Percentiles rank a stretch among this genome's conserved stretches.
Evolutionary conservation across 176 grass and related monocot species (phyloP).

Genomic region (Dendrocalamus sinicus): DNA sequence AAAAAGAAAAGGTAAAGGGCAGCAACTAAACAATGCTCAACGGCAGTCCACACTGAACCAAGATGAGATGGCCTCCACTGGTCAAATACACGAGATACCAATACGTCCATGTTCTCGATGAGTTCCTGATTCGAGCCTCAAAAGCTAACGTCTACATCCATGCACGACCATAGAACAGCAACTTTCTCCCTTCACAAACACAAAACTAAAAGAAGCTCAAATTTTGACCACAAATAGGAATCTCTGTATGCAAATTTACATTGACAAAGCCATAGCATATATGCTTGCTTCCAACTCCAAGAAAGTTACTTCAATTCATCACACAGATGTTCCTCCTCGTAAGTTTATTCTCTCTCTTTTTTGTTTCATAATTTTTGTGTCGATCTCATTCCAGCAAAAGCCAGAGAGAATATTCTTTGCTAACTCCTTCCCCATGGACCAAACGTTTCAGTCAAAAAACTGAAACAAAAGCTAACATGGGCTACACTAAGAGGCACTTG

Average conservation of each 20-base stretch:
- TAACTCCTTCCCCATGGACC: no score
- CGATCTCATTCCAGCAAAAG: not conserved
- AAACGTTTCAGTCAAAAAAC: no score
- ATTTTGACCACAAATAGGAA: not conserved
- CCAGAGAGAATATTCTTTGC: no score
- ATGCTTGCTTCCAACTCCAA: not conserved
- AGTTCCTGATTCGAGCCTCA: not conserved
- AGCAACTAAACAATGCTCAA: not conserved
- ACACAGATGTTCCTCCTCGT: not conserved
- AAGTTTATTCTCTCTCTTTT: not conserved
- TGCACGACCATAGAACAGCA: not conserved
- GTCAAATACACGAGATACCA: slow-evolving; percentile 3
- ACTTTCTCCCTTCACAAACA: not conserved
- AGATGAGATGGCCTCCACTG: not conserved
- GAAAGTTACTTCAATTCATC: not conserved
- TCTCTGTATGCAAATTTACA: not conserved
- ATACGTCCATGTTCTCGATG: not conserved
- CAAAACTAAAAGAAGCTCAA: not conserved
- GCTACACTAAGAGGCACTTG: not conserved
- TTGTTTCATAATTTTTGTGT: slow-evolving; percentile 18
- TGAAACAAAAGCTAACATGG: slow-evolving; percentile 22
- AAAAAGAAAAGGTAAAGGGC: not conserved
- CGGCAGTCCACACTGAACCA: not conserved
- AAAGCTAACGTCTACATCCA: slow-evolving; percentile 11
- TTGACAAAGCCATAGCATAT: not conserved